Conservation (phyloP, 805 yeast genomes). For the Teunomyces atbi region DNA sequence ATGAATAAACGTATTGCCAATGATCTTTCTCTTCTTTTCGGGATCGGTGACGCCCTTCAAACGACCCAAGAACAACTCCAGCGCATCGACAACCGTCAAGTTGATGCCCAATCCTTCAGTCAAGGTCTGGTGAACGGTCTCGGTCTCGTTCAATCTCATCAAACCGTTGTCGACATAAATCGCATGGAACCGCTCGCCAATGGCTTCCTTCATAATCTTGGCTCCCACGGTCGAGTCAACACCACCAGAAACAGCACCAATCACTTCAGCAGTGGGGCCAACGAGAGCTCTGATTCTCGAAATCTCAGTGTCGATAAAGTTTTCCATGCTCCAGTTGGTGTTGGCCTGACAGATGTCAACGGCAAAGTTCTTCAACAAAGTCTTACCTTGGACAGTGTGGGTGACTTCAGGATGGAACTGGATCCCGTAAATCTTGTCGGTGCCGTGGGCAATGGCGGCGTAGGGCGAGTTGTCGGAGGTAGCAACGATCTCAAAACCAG, state of each 20-base stretch:
- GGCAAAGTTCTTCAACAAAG: slow-evolving; percentile 87
- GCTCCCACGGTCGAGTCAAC: slow-evolving; percentile 99
- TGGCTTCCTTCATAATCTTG: slow-evolving; percentile 95
- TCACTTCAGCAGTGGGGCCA: slow-evolving; percentile 97
- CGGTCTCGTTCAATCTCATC: slow-evolving; percentile 92
- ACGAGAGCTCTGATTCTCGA: slow-evolving; percentile 86
- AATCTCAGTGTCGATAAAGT: slow-evolving; percentile 95
- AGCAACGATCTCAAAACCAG: slow-evolving; percentile 85
- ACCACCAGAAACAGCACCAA: slow-evolving; percentile 99
- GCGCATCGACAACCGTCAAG: slow-evolving; percentile 90
- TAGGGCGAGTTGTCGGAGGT: slow-evolving; percentile 91
- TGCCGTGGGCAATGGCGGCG: slow-evolving; percentile 84
- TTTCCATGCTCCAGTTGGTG: slow-evolving; percentile 97
- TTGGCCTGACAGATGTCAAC: slow-evolving; percentile 81
- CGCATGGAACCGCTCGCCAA: slow-evolving; percentile 98
- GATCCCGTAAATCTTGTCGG: slow-evolving; percentile 80
- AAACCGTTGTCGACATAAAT: slow-evolving; percentile 97
- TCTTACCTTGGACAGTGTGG: slow-evolving; percentile 89
- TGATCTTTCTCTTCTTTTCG: slow-evolving; percentile 97
- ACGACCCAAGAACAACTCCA: slow-evolving; percentile 81
- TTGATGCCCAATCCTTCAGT: slow-evolving; percentile 93
- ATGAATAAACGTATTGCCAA: slow-evolving; percentile 96
- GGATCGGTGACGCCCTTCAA: slow-evolving; percentile 96
- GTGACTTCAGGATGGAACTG: slow-evolving; percentile 99
- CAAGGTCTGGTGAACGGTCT: slow-evolving; percentile 80